phyloP scores from a whole-genome alignment of 257 asterid genomes.

The Pogostemon cablin region DNA sequence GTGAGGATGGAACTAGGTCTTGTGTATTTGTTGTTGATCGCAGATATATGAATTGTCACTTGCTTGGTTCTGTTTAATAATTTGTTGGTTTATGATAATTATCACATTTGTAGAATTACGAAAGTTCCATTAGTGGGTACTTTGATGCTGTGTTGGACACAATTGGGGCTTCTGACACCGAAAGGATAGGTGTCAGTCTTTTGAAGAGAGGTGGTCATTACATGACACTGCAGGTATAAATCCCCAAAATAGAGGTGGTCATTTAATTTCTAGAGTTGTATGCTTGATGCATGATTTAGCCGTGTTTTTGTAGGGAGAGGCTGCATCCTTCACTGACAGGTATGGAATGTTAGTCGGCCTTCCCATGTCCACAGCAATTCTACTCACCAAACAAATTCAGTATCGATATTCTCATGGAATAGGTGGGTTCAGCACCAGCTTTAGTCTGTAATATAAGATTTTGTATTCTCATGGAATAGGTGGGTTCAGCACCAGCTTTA shows the following conservation, averaged over 20 bases:
- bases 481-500: constrained; percentile 25
- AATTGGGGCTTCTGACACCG: constrained; percentile 85
- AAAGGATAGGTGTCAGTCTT: constrained; percentile 68
- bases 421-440: constrained; percentile 44
- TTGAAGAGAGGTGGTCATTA: constrained; percentile 94
- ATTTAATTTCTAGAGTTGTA: constrained; percentile 1
- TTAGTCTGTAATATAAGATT: constrained; percentile 1
- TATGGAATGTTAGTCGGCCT: constrained; percentile 84
- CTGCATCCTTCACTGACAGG: constrained; percentile 78
- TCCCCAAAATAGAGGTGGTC: not conserved
- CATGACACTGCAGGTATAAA: constrained; percentile 90
- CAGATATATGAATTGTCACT: constrained; percentile 11
- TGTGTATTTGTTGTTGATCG: constrained; percentile 5
- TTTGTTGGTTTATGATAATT: constrained; percentile 15
- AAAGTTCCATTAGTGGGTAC: constrained; percentile 70
- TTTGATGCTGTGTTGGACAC: constrained; percentile 97
- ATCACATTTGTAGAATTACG: constrained; percentile 57
- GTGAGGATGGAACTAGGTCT: constrained; percentile 33
- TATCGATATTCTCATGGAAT: constrained; percentile 87
- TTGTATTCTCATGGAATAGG: constrained; percentile 85
- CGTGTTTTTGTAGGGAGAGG: constrained; percentile 73
- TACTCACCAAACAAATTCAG: constrained; percentile 74
- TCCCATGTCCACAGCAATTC: constrained; percentile 66
- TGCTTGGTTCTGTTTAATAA: constrained; percentile 15
- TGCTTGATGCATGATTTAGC: constrained; percentile 13